Conservation (phyloP, 352 stramenopile genomes). For the Globisporangium apiculatum region DNA sequence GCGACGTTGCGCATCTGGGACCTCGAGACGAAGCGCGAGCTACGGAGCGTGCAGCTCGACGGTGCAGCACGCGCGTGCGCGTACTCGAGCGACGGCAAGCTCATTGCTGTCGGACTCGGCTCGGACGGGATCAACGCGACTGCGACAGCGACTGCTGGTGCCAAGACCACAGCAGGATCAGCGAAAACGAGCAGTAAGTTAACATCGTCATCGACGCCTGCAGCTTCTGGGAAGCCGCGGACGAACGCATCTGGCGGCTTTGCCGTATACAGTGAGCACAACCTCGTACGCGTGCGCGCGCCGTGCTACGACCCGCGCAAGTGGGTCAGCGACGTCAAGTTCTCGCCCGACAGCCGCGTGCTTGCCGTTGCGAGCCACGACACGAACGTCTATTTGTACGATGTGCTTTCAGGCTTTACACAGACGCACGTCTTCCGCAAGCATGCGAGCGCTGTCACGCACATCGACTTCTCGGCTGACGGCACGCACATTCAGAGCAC, state of each 20-base stretch:
- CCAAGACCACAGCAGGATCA: neutral
- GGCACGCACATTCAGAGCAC: conserved; percentile 60
- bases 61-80: conserved; percentile 56
- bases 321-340: conserved; percentile 70
- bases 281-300: conserved; percentile 39
- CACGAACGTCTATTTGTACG: conserved; percentile 69
- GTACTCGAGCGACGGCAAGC: conserved; percentile 83
- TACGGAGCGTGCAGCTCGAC: conserved; percentile 32
- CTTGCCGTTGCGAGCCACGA: conserved; percentile 70
- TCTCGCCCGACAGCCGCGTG: conserved; percentile 47
- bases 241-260: conserved; percentile 34
- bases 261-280: conserved; percentile 43
- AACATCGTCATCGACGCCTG: neutral
- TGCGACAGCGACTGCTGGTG: conserved; percentile 1
- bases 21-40: conserved; percentile 27
- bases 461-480: conserved; percentile 72
- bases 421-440: conserved; percentile 69
- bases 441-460: conserved; percentile 72
- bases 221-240: conserved; percentile 15
- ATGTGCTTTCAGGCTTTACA: conserved; percentile 61
- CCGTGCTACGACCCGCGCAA: conserved; percentile 53
- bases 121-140: conserved; percentile 21
- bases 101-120: conserved; percentile 85
- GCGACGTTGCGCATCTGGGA: conserved; percentile 82
- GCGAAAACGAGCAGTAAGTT: neutral